These are phyloP conservation scores for Alternaria panax DNA, from an alignment of 2,329 filamentous ascomycete species.

Conservation along the genomic window DNA sequence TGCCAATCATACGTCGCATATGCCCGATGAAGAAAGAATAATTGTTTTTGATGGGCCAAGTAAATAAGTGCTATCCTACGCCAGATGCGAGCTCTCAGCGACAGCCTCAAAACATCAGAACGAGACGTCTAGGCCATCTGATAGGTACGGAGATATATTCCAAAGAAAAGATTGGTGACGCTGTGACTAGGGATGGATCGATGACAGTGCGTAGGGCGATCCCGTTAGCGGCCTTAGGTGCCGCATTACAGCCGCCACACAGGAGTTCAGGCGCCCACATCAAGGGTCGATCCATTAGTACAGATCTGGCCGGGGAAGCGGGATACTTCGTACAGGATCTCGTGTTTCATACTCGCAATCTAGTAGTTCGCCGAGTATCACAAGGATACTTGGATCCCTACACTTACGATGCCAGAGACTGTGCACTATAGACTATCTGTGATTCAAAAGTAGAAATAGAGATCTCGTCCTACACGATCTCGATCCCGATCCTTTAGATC, in stretches of 20 bases:
- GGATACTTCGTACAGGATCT: background rate
- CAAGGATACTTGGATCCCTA: background rate
- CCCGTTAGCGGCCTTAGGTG: background rate
- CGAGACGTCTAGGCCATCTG: background rate
- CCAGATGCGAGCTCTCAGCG: background rate
- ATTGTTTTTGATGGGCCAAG: slow-evolving; percentile 6
- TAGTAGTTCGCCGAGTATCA: background rate
- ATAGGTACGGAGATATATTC: background rate
- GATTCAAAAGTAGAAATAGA: slow-evolving; percentile 8
- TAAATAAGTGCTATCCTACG: background rate
- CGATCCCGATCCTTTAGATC: background rate
- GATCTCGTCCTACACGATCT: slow-evolving; percentile 7
- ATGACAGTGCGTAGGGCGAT: background rate
- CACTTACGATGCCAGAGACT: background rate
- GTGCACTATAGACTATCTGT: background rate
- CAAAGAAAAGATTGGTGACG: background rate
- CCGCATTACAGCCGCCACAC: background rate
- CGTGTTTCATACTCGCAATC: background rate
- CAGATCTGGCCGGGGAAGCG: slow-evolving; percentile 11
- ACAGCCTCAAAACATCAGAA: background rate
- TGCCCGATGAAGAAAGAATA: background rate
- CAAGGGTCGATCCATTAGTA: background rate
- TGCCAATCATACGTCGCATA: background rate
- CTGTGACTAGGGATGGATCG: background rate
- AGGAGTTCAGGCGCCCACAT: background rate